Evolutionary conservation across 495 filamentous ascomycete species (phyloP).

Genomic region (Penicillium pancosmium): DNA sequence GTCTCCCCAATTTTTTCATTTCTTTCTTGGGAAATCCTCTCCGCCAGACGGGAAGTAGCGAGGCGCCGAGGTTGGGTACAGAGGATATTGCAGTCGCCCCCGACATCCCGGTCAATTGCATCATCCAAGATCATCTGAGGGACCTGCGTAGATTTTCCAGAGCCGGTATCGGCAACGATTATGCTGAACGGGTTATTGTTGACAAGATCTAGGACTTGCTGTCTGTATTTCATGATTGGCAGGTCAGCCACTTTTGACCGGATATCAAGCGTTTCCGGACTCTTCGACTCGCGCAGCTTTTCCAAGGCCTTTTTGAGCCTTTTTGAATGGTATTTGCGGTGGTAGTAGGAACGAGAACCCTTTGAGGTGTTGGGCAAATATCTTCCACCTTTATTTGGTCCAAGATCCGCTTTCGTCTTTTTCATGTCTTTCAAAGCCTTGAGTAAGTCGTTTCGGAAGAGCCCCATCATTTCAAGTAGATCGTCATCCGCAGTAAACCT

Average conservation of each 20-base stretch:
- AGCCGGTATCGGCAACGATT: conserved; percentile 59
- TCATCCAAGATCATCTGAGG: conserved; percentile 62
- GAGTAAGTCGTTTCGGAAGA: conserved; percentile 4
- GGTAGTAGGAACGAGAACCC: neutral
- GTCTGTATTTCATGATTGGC: conserved; percentile 52
- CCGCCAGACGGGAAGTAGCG: conserved; percentile 57
- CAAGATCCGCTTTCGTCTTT: neutral
- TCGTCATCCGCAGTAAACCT: conserved; percentile 14
- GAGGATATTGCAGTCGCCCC: conserved; percentile 33
- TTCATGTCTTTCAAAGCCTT: neutral
- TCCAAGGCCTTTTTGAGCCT: conserved; percentile 5
- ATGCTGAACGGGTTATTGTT: conserved; percentile 53
- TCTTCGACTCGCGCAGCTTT: conserved; percentile 8
- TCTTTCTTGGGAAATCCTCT: conserved; percentile 57
- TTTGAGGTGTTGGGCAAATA: neutral
- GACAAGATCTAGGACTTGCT: conserved; percentile 50
- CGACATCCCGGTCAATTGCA: conserved; percentile 34
- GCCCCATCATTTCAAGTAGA: conserved; percentile 13
- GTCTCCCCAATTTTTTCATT: conserved; percentile 48
- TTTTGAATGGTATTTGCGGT: neutral
- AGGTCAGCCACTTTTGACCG: conserved; percentile 23
- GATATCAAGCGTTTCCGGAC: conserved; percentile 7
- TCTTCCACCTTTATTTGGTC: neutral
- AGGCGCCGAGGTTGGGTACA: conserved; percentile 63
- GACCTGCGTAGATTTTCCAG: conserved; percentile 64